phyloP scores from a whole-genome alignment of 306 rosid species.

The Astragalus glycyphyllos region DNA sequence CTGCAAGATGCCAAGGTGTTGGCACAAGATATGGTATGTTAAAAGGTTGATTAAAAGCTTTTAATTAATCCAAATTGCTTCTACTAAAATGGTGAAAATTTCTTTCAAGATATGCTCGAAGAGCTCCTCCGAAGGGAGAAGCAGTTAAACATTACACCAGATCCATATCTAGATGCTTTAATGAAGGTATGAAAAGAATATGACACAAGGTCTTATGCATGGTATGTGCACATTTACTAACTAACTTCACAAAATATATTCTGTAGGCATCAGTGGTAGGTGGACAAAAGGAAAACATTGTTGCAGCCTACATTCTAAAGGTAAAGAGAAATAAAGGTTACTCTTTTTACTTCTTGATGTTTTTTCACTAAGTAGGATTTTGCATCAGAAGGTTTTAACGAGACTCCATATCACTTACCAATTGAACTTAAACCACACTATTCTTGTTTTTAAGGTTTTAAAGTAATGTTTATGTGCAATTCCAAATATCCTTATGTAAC shows the following conservation, averaged over 20 bases:
- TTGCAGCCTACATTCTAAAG: conserved; percentile 37
- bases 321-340: conserved; percentile 9
- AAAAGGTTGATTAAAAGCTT: background rate
- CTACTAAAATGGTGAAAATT: background rate
- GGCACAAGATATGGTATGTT: conserved; percentile 41
- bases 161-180: conserved; percentile 45
- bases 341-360: background rate
- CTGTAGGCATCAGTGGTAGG: conserved; percentile 30
- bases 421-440: too few relatives aligned
- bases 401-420: too few relatives aligned
- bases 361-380: too few relatives aligned
- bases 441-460: too few relatives aligned
- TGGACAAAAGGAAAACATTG: conserved; percentile 27
- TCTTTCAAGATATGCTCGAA: conserved; percentile 37
- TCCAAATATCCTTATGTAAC: background rate
- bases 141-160: conserved; percentile 41
- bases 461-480: background rate
- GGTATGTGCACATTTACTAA: background rate
- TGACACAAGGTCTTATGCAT: background rate
- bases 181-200: conserved; percentile 38
- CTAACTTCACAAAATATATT: background rate
- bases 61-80: background rate
- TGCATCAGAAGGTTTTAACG: too few relatives aligned
- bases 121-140: conserved; percentile 44
- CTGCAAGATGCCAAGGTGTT: conserved; percentile 49